Base-by-base conservation (phyloP, 495 filamentous ascomycete genomes). In the Sporormia fimetaria region DNA sequence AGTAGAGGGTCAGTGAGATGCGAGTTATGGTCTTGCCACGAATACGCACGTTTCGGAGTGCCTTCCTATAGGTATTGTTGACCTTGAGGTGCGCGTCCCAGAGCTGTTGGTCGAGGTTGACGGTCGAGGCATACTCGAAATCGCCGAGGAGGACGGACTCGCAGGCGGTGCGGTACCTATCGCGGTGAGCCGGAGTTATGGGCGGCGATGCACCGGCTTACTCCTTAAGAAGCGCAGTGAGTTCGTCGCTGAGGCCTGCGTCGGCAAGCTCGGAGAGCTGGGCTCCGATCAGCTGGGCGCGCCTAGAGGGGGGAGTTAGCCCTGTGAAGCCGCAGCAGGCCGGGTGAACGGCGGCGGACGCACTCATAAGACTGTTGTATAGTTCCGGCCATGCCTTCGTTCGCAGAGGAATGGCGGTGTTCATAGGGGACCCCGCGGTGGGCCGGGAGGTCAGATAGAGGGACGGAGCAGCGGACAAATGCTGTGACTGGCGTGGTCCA, bases 41-140 rank as follows among this genome's bases (percentile, higher is more conserved):
- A 11, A 47, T 41, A 63, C 66, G 59, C 52, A 76, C 71, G 35
- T 64, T 57, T 37, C 62, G 60, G 29, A 78, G 60, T 45, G 65
- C 63, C 56, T 78, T 82, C 49, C 81, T 73, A 61, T 84, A 94
- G 47, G 74, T 69, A 50, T 63, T 71, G 55, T 92, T 90, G 47
- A 92, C 74, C 44, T 74, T 72, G 47, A 70, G 66, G 57, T 94
- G 88, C 17, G 74, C 71, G 42, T 78, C 70, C 88, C 88, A 96
- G 17, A 96, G 71, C 36, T 65, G 67, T 26, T 61, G 54, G 59
- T 94, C 87, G 21, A 80, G 71, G 42, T 74, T 64, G 28, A 70
- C 65, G 36, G 66, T 59, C 29, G 67, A 64, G 14, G 83, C 80
- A 59, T 74, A 71, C 42, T 80, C 72, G 52, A 87, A 76, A 57